Conservation (phyloP, 331 rosid genomes). For the Prunus yedoensis region DNA sequence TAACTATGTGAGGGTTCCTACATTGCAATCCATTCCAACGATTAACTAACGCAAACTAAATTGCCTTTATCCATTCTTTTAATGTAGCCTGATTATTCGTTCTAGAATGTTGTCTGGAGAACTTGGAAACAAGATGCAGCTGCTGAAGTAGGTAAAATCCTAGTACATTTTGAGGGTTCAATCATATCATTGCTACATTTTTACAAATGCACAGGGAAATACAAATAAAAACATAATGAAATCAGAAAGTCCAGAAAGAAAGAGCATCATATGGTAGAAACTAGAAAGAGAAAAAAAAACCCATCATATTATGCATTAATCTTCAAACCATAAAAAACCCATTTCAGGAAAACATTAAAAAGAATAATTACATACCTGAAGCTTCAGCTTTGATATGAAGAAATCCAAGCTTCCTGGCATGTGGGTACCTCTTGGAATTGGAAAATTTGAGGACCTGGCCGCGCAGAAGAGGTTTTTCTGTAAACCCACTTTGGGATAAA, state of each 20-base stretch:
- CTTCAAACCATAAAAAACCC: not conserved
- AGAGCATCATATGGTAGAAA: not conserved
- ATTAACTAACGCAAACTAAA: not conserved
- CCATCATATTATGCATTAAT: not conserved
- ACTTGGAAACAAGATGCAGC: not conserved
- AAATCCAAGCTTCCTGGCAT: slow-evolving; percentile 30
- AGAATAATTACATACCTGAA: slow-evolving; percentile 45
- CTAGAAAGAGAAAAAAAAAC: not conserved
- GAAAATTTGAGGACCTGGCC: slow-evolving; percentile 44
- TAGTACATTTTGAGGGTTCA: not conserved
- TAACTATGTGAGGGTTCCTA: not conserved
- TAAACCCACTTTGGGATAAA: slow-evolving; percentile 32
- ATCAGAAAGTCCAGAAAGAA: not conserved
- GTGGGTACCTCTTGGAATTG: slow-evolving; percentile 36
- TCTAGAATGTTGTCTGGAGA: not conserved
- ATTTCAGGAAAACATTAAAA: not conserved
- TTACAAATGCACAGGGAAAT: not conserved
- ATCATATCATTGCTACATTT: not conserved
- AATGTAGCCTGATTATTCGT: not conserved
- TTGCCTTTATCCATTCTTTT: not conserved
- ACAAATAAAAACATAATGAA: not conserved
- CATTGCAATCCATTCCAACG: not conserved
- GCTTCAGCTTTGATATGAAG: slow-evolving; percentile 53
- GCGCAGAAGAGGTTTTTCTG: slow-evolving; percentile 33
- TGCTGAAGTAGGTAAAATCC: not conserved